Conservation (phyloP, 345 rosid genomes). For the Arabis hirsuta region DNA sequence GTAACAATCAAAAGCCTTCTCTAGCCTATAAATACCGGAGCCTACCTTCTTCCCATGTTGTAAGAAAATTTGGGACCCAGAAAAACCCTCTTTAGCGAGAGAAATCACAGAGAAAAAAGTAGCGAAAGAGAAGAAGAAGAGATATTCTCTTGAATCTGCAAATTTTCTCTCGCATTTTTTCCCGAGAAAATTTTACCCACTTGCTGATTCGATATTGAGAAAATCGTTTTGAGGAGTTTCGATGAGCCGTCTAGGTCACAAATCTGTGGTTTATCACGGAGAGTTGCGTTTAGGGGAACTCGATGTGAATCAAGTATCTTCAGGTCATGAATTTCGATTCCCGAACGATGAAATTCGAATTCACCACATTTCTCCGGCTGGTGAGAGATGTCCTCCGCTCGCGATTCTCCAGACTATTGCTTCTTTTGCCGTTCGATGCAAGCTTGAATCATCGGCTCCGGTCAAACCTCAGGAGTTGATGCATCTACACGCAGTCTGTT, state of each 20-base stretch:
- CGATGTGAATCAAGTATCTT: constrained; percentile 57
- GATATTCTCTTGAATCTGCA: constrained; percentile 16
- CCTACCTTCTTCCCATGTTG: background rate
- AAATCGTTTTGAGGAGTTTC: constrained; percentile 16
- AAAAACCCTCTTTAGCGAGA: constrained; percentile 32
- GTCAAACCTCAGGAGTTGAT: constrained; percentile 64
- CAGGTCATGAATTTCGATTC: constrained; percentile 65
- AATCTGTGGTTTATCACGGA: constrained; percentile 80
- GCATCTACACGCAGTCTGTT: constrained; percentile 89
- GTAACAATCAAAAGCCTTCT: background rate
- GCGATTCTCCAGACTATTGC: constrained; percentile 87
- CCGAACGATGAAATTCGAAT: constrained; percentile 93
- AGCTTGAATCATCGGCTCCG: constrained; percentile 79
- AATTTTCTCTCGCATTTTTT: constrained; percentile 38
- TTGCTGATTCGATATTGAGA: background rate
- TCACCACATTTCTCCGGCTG: constrained; percentile 66
- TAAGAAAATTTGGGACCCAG: constrained; percentile 29
- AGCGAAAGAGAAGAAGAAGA: constrained; percentile 7
- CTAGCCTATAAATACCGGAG: constrained; percentile 48
- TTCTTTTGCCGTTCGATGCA: constrained; percentile 80
- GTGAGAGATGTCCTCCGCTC: constrained; percentile 95
- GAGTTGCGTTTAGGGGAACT: constrained; percentile 82
- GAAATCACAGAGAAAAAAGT: constrained; percentile 26
- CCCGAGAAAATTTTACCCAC: background rate
- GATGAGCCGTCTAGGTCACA: constrained; percentile 87